Evolutionary conservation across 495 filamentous ascomycete genomes (phyloP).

Genomic region (Annulohypoxylon maeteangense): DNA sequence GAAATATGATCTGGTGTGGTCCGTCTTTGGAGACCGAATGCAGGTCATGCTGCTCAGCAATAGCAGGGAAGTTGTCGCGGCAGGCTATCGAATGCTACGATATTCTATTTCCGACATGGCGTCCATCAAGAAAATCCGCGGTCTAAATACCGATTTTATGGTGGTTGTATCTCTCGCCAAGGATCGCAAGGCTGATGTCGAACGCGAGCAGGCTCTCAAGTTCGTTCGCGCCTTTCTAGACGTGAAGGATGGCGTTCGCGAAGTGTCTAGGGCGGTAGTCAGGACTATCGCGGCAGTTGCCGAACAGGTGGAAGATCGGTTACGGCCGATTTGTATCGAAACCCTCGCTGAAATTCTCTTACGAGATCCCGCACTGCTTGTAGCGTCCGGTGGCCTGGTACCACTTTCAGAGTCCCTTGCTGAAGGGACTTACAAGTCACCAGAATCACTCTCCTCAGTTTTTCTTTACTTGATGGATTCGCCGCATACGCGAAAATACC

Average conservation of each 20-base stretch:
- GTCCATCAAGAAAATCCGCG: constrained; percentile 87
- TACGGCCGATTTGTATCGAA: constrained; percentile 88
- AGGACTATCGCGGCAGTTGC: constrained; percentile 90
- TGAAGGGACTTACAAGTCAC: constrained; percentile 90
- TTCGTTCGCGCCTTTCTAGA: constrained; percentile 96
- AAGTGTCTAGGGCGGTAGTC: constrained; percentile 86
- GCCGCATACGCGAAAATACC: constrained; percentile 79
- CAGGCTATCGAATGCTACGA: constrained; percentile 90
- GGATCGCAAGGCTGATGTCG: constrained; percentile 93
- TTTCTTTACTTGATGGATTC: constrained; percentile 91
- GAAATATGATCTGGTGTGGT: constrained; percentile 96
- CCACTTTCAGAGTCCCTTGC: constrained; percentile 85
- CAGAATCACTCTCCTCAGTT: constrained; percentile 82
- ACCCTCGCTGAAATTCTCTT: constrained; percentile 92
- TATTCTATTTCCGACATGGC: constrained; percentile 93
- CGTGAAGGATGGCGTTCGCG: constrained; percentile 89
- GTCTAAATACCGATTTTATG: constrained; percentile 88
- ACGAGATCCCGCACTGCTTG: constrained; percentile 80
- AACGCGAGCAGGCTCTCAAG: constrained; percentile 96
- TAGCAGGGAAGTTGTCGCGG: constrained; percentile 93
- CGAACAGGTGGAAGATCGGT: constrained; percentile 81
- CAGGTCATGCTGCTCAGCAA: constrained; percentile 95
- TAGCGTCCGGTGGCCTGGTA: constrained; percentile 81
- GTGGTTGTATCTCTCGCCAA: constrained; percentile 92
- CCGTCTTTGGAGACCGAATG: constrained; percentile 89